Evolutionary conservation across 768 basidiomycete genomes (phyloP).

Genomic region (Boletellus ananas): DNA sequence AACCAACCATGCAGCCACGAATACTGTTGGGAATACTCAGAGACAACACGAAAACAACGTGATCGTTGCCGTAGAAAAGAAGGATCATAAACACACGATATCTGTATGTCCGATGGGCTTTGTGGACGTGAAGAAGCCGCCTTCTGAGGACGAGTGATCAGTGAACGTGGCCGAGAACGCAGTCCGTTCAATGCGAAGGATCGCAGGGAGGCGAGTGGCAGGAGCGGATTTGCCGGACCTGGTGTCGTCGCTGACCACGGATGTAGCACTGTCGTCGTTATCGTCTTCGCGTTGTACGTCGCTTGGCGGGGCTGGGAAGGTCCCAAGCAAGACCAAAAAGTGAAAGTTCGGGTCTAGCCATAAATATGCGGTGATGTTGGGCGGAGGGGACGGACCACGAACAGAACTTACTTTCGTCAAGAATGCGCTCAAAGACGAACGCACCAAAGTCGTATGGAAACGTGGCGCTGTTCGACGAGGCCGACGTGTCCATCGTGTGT

Average conservation of each 20-base stretch:
- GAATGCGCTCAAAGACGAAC: conserved; percentile 48
- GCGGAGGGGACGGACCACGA: not conserved
- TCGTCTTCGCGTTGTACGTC: not conserved
- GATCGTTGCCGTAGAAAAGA: too few relatives aligned
- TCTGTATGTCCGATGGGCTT: conserved; percentile 59
- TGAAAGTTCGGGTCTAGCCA: conserved; percentile 55
- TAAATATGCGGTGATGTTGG: too few relatives aligned
- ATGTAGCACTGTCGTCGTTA: conserved; percentile 7
- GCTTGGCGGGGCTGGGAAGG: conserved; percentile 37
- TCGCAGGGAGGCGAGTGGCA: conserved; percentile 43
- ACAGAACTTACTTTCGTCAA: conserved; percentile 44
- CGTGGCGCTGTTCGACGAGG: not conserved
- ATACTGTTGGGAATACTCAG: conserved; percentile 49
- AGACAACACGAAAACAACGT: too few relatives aligned
- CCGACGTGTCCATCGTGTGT: not conserved
- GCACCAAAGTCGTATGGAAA: conserved; percentile 32
- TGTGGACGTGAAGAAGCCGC: conserved; percentile 37
- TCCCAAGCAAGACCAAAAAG: conserved; percentile 65
- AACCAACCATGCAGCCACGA: conserved; percentile 78
- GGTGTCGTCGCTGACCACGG: conserved; percentile 5
- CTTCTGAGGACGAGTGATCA: conserved; percentile 33
- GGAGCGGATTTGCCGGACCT: conserved; percentile 4
- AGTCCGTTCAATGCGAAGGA: conserved; percentile 77
- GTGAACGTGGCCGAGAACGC: conserved; percentile 48
- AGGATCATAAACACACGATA: conserved; percentile 47